These are phyloP conservation scores for Craspedostauros australis DNA, from an alignment of 108 stramenopile species.

Conservation along the genomic window DNA sequence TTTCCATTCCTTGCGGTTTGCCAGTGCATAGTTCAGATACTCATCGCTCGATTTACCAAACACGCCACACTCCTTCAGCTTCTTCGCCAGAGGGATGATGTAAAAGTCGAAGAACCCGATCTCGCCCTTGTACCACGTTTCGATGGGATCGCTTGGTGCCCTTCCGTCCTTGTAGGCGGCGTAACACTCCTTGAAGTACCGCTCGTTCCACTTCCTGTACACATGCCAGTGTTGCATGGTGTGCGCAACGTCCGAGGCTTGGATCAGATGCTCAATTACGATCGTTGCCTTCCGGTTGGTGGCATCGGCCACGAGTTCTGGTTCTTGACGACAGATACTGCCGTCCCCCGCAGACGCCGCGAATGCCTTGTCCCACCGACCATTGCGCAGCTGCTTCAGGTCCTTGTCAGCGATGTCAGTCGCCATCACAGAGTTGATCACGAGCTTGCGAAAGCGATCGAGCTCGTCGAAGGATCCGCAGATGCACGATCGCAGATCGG, in stretches of 20 bases:
- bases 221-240: slow-evolving; percentile 46
- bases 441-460: slow-evolving; percentile 29
- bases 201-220: slow-evolving; percentile 34
- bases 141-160: slow-evolving; percentile 8
- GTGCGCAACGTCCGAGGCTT: slow-evolving; percentile 38
- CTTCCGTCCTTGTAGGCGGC: slow-evolving; percentile 18
- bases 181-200: slow-evolving; percentile 24
- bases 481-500: slow-evolving; percentile 17
- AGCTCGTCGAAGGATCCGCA: slow-evolving; percentile 19
- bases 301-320: slow-evolving; percentile 3
- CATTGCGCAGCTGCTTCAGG: slow-evolving; percentile 9
- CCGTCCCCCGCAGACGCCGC: too few species aligned
- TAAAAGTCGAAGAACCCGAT: slow-evolving; percentile 42
- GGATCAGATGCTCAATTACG: slow-evolving; percentile 44
- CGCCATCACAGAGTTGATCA: slow-evolving; percentile 30
- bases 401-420: slow-evolving; percentile 11
- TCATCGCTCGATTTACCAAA: slow-evolving; percentile 28
- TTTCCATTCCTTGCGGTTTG: too few species aligned
- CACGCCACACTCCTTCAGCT: slow-evolving; percentile 35
- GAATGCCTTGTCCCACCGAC: slow-evolving; percentile 19
- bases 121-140: slow-evolving; percentile 33
- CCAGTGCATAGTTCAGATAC: slow-evolving; percentile 28
- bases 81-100: slow-evolving; percentile 45
- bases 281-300: slow-evolving; percentile 33
- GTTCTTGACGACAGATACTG: too few species aligned